phyloP scores from a whole-genome alignment of 169 alveolate species.

The Cryptosporidium bovis region DNA sequence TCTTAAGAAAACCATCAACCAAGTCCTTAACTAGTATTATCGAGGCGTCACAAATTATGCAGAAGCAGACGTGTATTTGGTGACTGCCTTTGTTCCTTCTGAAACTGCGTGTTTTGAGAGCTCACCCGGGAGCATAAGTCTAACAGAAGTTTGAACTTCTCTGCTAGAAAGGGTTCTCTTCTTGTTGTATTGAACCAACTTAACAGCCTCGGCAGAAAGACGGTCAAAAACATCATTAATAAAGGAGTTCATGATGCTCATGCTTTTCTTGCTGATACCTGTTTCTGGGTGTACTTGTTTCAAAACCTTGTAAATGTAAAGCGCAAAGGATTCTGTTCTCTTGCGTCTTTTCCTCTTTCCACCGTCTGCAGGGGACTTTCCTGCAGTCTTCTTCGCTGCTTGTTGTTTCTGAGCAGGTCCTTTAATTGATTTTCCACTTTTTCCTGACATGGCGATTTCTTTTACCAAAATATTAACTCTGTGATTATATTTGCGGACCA shows the following conservation, averaged over 20 bases:
- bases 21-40: constrained; percentile 29
- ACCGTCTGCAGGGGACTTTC: constrained; percentile 86
- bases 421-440: constrained; percentile 75
- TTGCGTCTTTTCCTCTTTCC: constrained; percentile 91
- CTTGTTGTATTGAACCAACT: constrained; percentile 96
- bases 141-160: constrained; percentile 98
- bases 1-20: background rate
- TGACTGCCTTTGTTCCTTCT: constrained; percentile 99
- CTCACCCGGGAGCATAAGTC: constrained; percentile 99
- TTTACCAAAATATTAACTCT: background rate
- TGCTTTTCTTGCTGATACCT: constrained; percentile 97
- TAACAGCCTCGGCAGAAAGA: constrained; percentile 95
- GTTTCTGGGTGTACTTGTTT: constrained; percentile 99
- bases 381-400: constrained; percentile 91
- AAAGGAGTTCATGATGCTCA: constrained; percentile 99
- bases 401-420: constrained; percentile 88
- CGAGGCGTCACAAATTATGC: constrained; percentile 76
- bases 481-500: constrained; percentile 9
- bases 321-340: constrained; percentile 96
- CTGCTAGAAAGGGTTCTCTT: constrained; percentile 97
- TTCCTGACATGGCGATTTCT: constrained; percentile 85
- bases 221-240: constrained; percentile 97
- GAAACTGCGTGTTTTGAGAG: constrained; percentile 99
- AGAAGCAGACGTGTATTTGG: constrained; percentile 94
- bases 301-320: constrained; percentile 98